A percentile compares a stretch with the other conserved stretches of the same genome.
Evolutionary conservation across 2,329 filamentous ascomycete genomes (phyloP).

Genomic region (Xylariaceae sp.): DNA sequence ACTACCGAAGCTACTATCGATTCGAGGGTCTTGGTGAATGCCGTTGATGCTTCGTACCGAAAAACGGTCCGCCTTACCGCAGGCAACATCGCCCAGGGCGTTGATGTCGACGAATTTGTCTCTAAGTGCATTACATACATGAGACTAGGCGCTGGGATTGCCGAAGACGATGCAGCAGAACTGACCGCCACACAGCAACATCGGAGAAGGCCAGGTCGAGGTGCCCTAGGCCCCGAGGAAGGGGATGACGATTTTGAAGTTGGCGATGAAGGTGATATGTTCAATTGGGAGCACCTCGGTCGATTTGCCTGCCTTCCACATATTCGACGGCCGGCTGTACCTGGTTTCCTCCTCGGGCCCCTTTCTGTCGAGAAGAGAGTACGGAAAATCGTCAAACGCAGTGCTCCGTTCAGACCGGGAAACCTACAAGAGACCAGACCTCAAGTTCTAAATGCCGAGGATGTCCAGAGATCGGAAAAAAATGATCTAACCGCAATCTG

Average conservation of each 20-base stretch:
- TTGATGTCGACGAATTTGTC: slow-evolving; percentile 91
- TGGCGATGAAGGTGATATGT: slow-evolving; percentile 71
- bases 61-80: slow-evolving; percentile 75
- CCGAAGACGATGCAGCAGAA: slow-evolving; percentile 53
- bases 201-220: slow-evolving; percentile 41
- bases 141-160: slow-evolving; percentile 64
- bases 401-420: slow-evolving; percentile 69
- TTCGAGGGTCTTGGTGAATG: slow-evolving; percentile 79
- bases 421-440: slow-evolving; percentile 73
- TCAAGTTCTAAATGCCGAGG: slow-evolving; percentile 73
- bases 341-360: slow-evolving; percentile 85
- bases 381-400: slow-evolving; percentile 70
- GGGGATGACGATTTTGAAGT: slow-evolving; percentile 67
- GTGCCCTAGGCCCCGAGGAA: slow-evolving; percentile 41
- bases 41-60: slow-evolving; percentile 78
- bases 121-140: slow-evolving; percentile 89
- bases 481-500: slow-evolving; percentile 81
- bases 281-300: slow-evolving; percentile 87
- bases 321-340: slow-evolving; percentile 73
- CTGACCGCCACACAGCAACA: slow-evolving; percentile 54
- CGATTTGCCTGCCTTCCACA: slow-evolving; percentile 73
- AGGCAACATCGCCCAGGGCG: slow-evolving; percentile 71
- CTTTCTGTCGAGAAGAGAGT: slow-evolving; percentile 85
- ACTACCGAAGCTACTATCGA: slow-evolving; percentile 91
- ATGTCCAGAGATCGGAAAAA: slow-evolving; percentile 75